These are phyloP conservation scores for Arthrinium puccinioides DNA, from an alignment of 2,329 filamentous ascomycete species.

Conservation along the genomic window DNA sequence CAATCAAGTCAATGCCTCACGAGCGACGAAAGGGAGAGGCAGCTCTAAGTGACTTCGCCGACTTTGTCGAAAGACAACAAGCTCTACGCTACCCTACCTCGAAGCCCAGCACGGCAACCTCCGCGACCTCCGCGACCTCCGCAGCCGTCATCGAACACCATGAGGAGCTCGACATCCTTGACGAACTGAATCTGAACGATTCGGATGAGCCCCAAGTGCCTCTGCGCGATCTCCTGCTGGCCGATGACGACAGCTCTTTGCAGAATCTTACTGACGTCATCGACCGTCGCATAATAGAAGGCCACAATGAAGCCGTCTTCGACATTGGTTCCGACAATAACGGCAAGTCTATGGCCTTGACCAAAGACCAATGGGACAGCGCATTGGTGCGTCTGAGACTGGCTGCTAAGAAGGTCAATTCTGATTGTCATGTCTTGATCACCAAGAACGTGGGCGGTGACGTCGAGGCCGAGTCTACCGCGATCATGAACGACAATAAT, in stretches of 20 bases:
- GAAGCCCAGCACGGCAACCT: conserved; percentile 19
- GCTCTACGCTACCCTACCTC: conserved; percentile 54
- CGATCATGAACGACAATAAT: conserved; percentile 32
- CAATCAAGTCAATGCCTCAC: conserved; percentile 1
- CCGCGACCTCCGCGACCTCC: conserved; percentile 19
- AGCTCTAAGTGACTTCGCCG: conserved; percentile 90
- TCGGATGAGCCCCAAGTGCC: conserved; percentile 56
- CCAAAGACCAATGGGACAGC: conserved; percentile 64
- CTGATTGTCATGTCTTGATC: conserved; percentile 74
- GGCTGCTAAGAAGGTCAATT: conserved; percentile 57
- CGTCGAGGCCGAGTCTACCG: conserved; percentile 57
- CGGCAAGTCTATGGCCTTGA: conserved; percentile 76
- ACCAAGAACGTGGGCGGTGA: conserved; percentile 85
- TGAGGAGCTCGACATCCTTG: conserved; percentile 84
- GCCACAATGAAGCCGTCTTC: conserved; percentile 82
- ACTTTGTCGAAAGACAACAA: conserved; percentile 95
- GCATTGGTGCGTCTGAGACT: conserved; percentile 60
- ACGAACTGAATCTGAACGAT: conserved; percentile 66
- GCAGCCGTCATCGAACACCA: conserved; percentile 83
- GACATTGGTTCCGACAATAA: conserved; percentile 89
- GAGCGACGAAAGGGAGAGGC: conserved; percentile 3
- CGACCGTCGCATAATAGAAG: conserved; percentile 66
- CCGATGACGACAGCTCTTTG: conserved; percentile 51
- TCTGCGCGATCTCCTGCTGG: conserved; percentile 71
- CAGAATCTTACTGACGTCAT: conserved; percentile 59